Evolutionary conservation across 495 filamentous ascomycete species (phyloP).

Genomic region (Podospora fimiseda): DNA sequence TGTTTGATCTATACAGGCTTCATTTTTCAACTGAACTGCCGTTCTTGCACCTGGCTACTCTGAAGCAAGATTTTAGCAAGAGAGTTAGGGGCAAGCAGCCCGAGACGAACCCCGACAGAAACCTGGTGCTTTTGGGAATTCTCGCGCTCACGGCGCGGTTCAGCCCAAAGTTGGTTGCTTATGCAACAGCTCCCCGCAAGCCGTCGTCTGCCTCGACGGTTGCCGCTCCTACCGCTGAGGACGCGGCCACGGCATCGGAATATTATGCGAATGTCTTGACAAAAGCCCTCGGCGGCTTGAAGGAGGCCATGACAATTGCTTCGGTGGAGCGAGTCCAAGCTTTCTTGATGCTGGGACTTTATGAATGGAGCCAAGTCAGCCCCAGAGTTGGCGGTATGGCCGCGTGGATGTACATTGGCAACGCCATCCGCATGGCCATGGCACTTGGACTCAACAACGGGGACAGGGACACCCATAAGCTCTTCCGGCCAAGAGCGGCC

Average conservation of each 20-base stretch:
- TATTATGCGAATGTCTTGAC: constrained; percentile 70
- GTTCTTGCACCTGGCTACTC: constrained; percentile 73
- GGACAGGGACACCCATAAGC: constrained; percentile 29
- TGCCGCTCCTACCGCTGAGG: constrained; percentile 22
- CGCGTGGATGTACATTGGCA: constrained; percentile 72
- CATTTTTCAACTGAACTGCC: constrained; percentile 79
- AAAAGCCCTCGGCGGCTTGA: constrained; percentile 53
- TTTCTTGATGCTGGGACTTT: constrained; percentile 73
- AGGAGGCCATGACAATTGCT: constrained; percentile 47
- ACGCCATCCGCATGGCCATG: constrained; percentile 69
- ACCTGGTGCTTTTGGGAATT: constrained; percentile 70
- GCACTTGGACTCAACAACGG: constrained; percentile 65
- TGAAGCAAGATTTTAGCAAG: constrained; percentile 51
- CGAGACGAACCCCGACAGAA: constrained; percentile 44
- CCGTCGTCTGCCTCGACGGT: constrained; percentile 19
- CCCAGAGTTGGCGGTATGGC: constrained; percentile 55
- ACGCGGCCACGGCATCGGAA: constrained; percentile 65
- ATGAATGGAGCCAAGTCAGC: constrained; percentile 72
- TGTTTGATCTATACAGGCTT: constrained; percentile 75
- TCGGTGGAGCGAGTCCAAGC: constrained; percentile 69
- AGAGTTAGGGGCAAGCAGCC: constrained; percentile 33
- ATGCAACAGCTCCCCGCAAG: constrained; percentile 43
- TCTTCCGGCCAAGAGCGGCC: constrained; percentile 19
- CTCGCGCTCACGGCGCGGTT: constrained; percentile 75
- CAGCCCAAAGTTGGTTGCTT: constrained; percentile 60